Base-by-base conservation (phyloP, 2,329 filamentous ascomycete species). In the Ceratocystis cubensis region DNA sequence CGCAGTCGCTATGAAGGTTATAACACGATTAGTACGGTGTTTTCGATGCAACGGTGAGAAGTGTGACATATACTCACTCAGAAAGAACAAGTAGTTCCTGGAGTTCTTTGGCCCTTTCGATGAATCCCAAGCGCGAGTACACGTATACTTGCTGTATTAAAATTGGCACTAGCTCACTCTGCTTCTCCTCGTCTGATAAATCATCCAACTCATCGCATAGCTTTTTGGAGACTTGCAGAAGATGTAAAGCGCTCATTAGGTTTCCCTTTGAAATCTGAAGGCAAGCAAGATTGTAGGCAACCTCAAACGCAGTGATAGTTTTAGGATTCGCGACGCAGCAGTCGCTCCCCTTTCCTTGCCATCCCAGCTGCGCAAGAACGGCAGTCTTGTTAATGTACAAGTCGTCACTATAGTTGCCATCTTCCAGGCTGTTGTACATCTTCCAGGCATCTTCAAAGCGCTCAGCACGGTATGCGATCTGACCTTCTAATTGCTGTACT, bases 271-370 rank as follows among this genome's bases (percentile, higher is more conserved):
- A 87, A 71, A 94, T 85, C 73, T 83, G 84, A 22, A 81, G 81
- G 73, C 89, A 93, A 7, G 88, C 89, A 28, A 84, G 82, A 74
- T 95, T 95, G 76, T 89, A 95, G 10, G 88, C 86, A 30, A 88
- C 86, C 77, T 94, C 90, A 71, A 94, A 94, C 1, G 86, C 83
- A 69, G 91, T 88, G 50, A 69, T 67, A 5, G 41, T 33, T 15
- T 65, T 56, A 6, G 44, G 17, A 13, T 61, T 44, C 5, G 50
- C 63, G n/a, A 50, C 33, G 37, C 64, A 65, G 37, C 67, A 63
- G 25, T 65, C 59, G n/a, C 66, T 75, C 20, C 80, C 81, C 62
- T 78, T 77, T 3, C 84, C 84, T 63, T 82, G 77, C 88, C 88
- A 93, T 69, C 86, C 81, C 13, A 89, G 76, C 75, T 94, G 89